Evolutionary conservation across 2,329 filamentous ascomycete species (phyloP), one percentile per base, ranked within the genome.

Genomic region (Westerdykella sp.): DNA sequence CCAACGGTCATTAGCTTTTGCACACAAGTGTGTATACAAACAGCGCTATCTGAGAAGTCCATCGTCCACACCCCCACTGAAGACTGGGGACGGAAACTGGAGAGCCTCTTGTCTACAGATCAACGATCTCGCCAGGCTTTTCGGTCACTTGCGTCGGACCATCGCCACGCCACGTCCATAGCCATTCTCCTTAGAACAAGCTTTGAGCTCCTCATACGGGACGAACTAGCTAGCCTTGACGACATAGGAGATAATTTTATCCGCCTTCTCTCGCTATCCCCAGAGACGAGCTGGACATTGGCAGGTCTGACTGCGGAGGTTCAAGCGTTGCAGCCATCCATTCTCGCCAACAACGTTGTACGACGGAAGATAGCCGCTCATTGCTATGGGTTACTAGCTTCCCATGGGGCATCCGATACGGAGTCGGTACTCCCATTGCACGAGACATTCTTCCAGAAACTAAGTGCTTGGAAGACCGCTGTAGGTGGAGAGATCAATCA

Each of bases 61-160:
- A 66, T 74, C 12, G 60, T 64, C 3, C 63, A 76, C 18, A 75
- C 77, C 9, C 64, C 88, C 18, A 84, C 91, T 53, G 81, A 84
- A 37, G 86, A 91, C 49, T 97, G 93, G 93, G 85, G 89, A 60
- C 76, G 83, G 37, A 84, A 85, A 52, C 73, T 97, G 2, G 85
- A 90, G 52, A 79, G 81, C 1, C 74, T 84, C 6, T 73, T 93
- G 23, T 77, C 81, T 34, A 85, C 83, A 5, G 85, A 91, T 56
- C 75, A 84, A 45, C 70, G 75, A 37, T 80, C 80, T 10, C 77
- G 87, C 34, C 66, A 75, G 21, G 74, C 74, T 5, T 74, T 89
- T 43, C 77, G 74, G 42, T 57, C 60, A 1, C 80, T 83, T 48
- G 55, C 66, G 6, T 49, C 58, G 15, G 48, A 56, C 15, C 55